Evolutionary conservation across 129 eudicot genomes (phyloP), one percentile per base, ranked within the genome.

Genomic region (Erigeron canadensis): DNA sequence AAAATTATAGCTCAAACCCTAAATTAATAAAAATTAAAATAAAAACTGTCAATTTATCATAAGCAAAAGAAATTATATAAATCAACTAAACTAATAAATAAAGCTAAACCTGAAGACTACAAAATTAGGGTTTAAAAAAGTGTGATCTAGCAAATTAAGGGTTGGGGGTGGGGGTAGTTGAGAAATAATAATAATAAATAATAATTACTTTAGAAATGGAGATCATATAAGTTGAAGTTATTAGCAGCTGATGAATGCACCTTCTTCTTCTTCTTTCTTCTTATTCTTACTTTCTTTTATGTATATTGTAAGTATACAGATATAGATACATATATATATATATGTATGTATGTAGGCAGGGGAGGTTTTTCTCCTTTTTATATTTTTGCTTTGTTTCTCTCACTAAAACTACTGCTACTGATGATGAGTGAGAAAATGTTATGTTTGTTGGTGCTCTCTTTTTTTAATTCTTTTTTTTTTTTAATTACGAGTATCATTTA

Each of bases 361-460:
- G 34, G 10, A 0, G 57, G 28, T 8, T 7, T 19, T 11, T 47
- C 7, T 50, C 10, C 61, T 63, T 63, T 41, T 59, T 60, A n/a
- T n/a, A n/a, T 58, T 57, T 18, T 76, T 46, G 37, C 50, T 61
- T 70, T 77, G 57, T 70, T 70, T 77, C 70, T 77, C 80, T 75
- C 74, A 66, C 80, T 67, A 75, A 67, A 66, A 67, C 59, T 40
- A 28, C 34, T 28, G 3, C 34, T 28, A 28, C 34, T 28, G 34
- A 28, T 28, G 74, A 75, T 67, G 74, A 75, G 51, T 67, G 80
- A 75, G 68, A 77, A 77, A 77, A 60, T 21, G 75, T 70, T 1
- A 17, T 50, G 15, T 50, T 17, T 50, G 15, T 50, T 17, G 15
- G 15, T 50, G 10, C 13, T 1, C 53, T 75, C 69, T 67, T 57